Evolutionary conservation across 2,329 filamentous ascomycete genomes (phyloP).

Genomic region (Fusarium haematococcum): DNA sequence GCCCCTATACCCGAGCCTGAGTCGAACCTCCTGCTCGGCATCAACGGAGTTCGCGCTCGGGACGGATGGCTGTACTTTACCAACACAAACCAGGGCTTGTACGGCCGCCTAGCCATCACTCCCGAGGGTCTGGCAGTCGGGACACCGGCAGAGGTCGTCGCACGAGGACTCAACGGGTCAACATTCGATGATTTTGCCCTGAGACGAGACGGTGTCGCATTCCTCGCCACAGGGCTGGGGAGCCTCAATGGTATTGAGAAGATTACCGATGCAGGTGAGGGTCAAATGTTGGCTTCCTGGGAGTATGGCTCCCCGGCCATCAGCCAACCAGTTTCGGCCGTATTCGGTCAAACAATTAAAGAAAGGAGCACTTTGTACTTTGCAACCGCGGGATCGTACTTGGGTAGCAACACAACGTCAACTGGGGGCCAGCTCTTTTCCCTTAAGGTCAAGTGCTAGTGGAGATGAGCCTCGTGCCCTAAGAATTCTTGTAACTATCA

Average conservation of each 20-base stretch:
- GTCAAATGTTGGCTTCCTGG: not conserved
- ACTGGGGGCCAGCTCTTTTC: not conserved
- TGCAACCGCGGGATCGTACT: not conserved
- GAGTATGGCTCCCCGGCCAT: not conserved
- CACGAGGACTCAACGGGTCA: not conserved
- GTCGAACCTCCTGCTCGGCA: not conserved
- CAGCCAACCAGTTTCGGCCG: not conserved
- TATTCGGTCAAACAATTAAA: not conserved
- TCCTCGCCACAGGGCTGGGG: not conserved
- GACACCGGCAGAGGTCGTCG: not conserved
- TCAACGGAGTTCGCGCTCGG: not conserved
- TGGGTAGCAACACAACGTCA: not conserved
- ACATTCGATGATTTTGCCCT: conserved; percentile 1
- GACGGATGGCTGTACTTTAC: conserved; percentile 4
- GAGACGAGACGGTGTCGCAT: not conserved
- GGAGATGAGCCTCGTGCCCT: not conserved
- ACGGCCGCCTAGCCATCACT: not conserved
- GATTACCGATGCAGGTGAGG: not conserved
- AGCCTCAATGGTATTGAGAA: not conserved
- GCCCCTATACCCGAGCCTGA: not conserved
- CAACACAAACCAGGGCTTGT: conserved; percentile 3
- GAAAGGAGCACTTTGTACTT: not conserved
- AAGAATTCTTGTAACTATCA: not conserved
- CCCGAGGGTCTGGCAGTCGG: not conserved
- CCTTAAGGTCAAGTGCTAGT: not conserved